A percentile compares a stretch with the other conserved stretches of the same genome.
Evolutionary conservation across 139 green algal genomes (phyloP).

Genomic region (Coccomyxa sp.): DNA sequence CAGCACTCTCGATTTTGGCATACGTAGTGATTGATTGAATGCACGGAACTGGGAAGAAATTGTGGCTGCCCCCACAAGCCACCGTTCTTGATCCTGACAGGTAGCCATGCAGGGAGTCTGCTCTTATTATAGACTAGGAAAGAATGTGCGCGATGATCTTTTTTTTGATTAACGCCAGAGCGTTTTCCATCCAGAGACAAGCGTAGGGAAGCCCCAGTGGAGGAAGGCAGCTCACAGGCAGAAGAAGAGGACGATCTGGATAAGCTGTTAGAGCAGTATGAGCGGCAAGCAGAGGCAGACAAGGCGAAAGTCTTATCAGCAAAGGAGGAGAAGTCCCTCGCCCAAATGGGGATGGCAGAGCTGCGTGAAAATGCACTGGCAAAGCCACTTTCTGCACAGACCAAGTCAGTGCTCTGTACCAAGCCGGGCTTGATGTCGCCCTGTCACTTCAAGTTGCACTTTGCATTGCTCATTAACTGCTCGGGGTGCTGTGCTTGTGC

Average conservation of each 20-base stretch:
- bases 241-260: slow-evolving; percentile 6
- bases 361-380: slow-evolving; percentile 20
- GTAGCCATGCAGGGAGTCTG: too few species aligned
- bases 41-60: too few species aligned
- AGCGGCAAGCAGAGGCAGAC: slow-evolving; percentile 9
- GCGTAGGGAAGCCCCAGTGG: neutral
- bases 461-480: neutral
- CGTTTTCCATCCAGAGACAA: too few species aligned
- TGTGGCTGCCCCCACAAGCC: too few species aligned
- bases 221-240: neutral
- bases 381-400: slow-evolving; percentile 19
- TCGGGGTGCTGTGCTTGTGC: neutral
- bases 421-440: neutral
- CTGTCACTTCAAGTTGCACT: neutral
- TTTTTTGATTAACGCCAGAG: too few species aligned
- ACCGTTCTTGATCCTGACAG: too few species aligned
- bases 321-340: neutral
- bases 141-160: too few species aligned
- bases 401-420: slow-evolving; percentile 26
- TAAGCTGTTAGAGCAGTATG: slow-evolving; percentile 9
- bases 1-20: too few species aligned
- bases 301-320: neutral
- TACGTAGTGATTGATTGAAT: too few species aligned
- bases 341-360: slow-evolving; percentile 17
- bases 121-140: too few species aligned